Evolutionary conservation across 176 grass and related monocot species (phyloP).

Genomic region (Avena sativa): DNA sequence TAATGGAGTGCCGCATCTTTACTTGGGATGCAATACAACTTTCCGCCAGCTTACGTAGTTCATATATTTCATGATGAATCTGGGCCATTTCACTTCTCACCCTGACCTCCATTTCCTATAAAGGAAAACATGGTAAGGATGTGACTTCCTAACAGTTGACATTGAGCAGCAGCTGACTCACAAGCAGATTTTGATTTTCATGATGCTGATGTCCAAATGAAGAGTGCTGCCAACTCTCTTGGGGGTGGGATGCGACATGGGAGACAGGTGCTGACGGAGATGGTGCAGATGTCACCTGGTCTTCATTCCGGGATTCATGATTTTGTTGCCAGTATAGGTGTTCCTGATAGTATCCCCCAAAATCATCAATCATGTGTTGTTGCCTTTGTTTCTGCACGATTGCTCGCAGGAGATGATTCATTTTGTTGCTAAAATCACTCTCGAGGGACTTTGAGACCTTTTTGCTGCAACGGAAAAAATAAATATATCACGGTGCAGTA

Average conservation of each 20-base stretch:
- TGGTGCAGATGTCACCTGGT: conserved; percentile 54
- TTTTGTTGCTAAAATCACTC: conserved; percentile 88
- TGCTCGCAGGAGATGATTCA: conserved; percentile 73
- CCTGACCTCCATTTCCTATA: conserved; percentile 63
- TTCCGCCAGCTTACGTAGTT: conserved; percentile 82
- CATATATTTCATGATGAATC: conserved; percentile 88
- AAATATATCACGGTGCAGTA: conserved; percentile 1
- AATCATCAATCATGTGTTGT: conserved; percentile 66
- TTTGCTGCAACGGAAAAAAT: conserved; percentile 67
- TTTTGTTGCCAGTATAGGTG: conserved; percentile 67
- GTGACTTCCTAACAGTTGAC: conserved; percentile 7
- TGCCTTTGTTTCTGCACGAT: conserved; percentile 70
- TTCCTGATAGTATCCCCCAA: conserved; percentile 62
- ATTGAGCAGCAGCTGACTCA: conserved; percentile 50
- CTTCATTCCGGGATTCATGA: conserved; percentile 53
- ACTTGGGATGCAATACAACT: conserved; percentile 89
- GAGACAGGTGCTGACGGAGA: conserved; percentile 62
- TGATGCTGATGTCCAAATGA: conserved; percentile 61
- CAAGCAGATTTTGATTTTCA: conserved; percentile 53
- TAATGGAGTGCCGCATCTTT: conserved; percentile 79
- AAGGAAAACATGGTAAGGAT: conserved; percentile 48
- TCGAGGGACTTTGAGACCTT: conserved; percentile 88
- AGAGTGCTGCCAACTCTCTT: conserved; percentile 58
- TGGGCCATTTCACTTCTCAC: conserved; percentile 79
- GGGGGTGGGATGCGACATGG: conserved; percentile 50